Percentiles rank a stretch among this genome's conserved stretches.
Evolutionary conservation across 2,329 filamentous ascomycete genomes (phyloP).

Genomic region (Atkinsonella hypoxylon): DNA sequence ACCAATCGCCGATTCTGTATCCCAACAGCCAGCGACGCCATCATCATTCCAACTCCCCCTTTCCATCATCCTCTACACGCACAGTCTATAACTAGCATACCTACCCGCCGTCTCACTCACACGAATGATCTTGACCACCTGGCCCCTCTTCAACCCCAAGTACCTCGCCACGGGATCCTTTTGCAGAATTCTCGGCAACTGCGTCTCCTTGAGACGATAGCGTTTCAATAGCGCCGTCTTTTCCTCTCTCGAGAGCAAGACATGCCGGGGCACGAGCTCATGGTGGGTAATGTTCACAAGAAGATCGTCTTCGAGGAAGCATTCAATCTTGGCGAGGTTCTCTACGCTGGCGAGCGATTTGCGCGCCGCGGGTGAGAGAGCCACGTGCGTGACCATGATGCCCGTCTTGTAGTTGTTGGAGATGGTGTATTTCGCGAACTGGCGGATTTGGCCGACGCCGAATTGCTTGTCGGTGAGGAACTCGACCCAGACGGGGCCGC

Average conservation of each 20-base stretch:
- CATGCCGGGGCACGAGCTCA: slow-evolving; percentile 88
- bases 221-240: slow-evolving; percentile 75
- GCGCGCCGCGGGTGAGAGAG: slow-evolving; percentile 76
- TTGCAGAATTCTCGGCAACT: slow-evolving; percentile 82
- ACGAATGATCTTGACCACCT: slow-evolving; percentile 97
- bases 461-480: slow-evolving; percentile 73
- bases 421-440: slow-evolving; percentile 73
- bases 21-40: background rate
- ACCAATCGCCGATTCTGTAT: background rate
- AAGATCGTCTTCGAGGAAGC: slow-evolving; percentile 90
- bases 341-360: slow-evolving; percentile 73
- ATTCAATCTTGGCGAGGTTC: slow-evolving; percentile 72
- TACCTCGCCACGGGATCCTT: slow-evolving; percentile 91
- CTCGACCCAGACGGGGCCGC: slow-evolving; percentile 86
- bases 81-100: slow-evolving; percentile 84
- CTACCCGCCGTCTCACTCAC: slow-evolving; percentile 90
- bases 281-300: slow-evolving; percentile 97
- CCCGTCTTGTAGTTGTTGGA: slow-evolving; percentile 77
- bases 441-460: slow-evolving; percentile 84
- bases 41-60: background rate
- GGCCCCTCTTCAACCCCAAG: slow-evolving; percentile 75
- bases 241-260: slow-evolving; percentile 81
- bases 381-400: slow-evolving; percentile 74
- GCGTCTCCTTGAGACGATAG: slow-evolving; percentile 94
- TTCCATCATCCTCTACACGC: slow-evolving; percentile 32